These are phyloP conservation scores for Eucalyptus marginata DNA, from an alignment of 345 rosid genomes.

Conservation along the genomic window DNA sequence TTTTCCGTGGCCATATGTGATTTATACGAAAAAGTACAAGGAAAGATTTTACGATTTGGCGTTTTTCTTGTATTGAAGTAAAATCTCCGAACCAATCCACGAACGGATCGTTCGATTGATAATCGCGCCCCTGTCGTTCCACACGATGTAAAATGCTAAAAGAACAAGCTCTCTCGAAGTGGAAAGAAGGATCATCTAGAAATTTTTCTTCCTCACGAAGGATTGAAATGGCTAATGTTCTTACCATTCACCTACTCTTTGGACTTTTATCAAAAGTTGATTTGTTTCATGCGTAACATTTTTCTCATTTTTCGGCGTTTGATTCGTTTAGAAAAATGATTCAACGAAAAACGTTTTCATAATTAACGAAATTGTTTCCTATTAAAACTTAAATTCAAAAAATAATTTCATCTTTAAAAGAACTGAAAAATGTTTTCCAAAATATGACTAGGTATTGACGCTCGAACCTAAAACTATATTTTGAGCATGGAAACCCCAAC, in stretches of 20 bases:
- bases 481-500: background rate
- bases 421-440: background rate
- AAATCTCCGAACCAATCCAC: background rate
- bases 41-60: background rate
- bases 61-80: too few species aligned
- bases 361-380: too few species aligned
- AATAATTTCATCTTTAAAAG: too few species aligned
- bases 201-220: too few species aligned
- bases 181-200: background rate
- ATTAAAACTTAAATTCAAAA: too few species aligned
- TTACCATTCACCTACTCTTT: background rate
- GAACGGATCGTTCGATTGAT: background rate
- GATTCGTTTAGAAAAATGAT: background rate
- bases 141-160: background rate
- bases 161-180: background rate
- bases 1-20: background rate
- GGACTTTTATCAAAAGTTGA: background rate
- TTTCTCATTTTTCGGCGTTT: background rate
- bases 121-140: background rate
- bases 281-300: background rate
- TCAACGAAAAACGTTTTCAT: background rate
- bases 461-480: fast-evolving
- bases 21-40: background rate
- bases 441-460: fast-evolving
- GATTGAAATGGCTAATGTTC: background rate